A percentile compares a stretch with the other conserved stretches of the same genome.
These are phyloP conservation scores for Coniella vitis DNA, from an alignment of 2,329 filamentous ascomycete genomes.

Conservation along the genomic window DNA sequence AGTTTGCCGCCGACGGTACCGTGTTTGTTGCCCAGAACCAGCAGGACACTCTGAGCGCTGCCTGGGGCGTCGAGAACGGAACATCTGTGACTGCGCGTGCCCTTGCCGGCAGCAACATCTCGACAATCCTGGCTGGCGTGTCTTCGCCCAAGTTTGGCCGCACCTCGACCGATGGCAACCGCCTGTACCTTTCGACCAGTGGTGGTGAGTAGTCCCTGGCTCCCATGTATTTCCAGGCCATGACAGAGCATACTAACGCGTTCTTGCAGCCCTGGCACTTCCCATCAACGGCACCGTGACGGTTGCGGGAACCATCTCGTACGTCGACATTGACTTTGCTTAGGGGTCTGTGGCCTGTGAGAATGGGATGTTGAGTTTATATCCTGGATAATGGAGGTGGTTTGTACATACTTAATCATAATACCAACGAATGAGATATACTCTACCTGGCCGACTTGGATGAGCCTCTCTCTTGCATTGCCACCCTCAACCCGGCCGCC, in stretches of 20 bases:
- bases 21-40: constrained; percentile 7
- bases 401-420: not conserved
- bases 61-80: not conserved
- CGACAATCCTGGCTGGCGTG: constrained; percentile 7
- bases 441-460: too few relatives aligned
- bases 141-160: constrained; percentile 9
- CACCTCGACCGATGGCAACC: constrained; percentile 2
- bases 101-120: constrained; percentile 2
- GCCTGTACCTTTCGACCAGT: constrained; percentile 9
- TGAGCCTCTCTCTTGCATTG: too few relatives aligned
- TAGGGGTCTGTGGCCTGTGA: not conserved
- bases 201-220: constrained; percentile 1
- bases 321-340: constrained; percentile 2
- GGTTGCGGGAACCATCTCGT: constrained; percentile 5
- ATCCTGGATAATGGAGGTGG: not conserved
- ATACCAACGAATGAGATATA: too few relatives aligned
- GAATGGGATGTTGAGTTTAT: not conserved
- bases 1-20: not conserved
- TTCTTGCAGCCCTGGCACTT: not conserved
- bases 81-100: not conserved
- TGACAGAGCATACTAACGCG: not conserved
- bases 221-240: not conserved
- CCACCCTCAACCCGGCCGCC: too few relatives aligned
- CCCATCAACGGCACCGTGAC: constrained; percentile 8
- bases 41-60: constrained; percentile 2